Evolutionary conservation across 2,329 filamentous ascomycete genomes (phyloP), one percentile per base, ranked within the genome.

Genomic region (Bretziella fagacearum): DNA sequence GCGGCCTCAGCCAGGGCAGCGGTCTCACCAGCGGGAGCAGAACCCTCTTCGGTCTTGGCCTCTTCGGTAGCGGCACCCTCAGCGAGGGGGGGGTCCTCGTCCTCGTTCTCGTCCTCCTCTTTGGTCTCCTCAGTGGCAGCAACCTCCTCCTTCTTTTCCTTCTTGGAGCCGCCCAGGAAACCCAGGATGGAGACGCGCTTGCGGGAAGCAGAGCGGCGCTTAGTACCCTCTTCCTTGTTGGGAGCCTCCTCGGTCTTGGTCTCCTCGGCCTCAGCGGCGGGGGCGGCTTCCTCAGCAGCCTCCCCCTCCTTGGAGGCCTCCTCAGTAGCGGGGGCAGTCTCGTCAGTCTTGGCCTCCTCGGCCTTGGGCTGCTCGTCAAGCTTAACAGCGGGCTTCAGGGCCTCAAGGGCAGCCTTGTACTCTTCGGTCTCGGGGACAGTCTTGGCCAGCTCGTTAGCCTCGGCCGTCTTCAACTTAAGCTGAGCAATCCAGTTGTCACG

Each of bases 401-500:
- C 80, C 67, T 86, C 81, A 17, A 91, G 65, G 54, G 83, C 78
- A 57, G 74, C 71, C 78, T 94, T 95, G 79, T 94, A 98, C 51
- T 76, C 74, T 65, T 94, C 86, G 57, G 78, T 80, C 64, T 79
- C 77, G 53, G 75, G 74, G 56, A 95, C 74, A 48, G 72, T 72
- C 54, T 82, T 70, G 58, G 79, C 80, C 50, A 83, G 68, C 57
- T 81, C 80, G 73, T 91, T 93, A 58, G 85, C 87, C 68, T 93
- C 85, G 44, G 78, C 73, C 46, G 83, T 74, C 71, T 87, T 84
- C 58, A 74, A 67, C 74, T 91, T 86, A 56, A 94, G 63, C 59
- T 87, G 81, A 53, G 77, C 67, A 57, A 93, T 76, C 91, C 91
- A 96, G 73, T 82, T 84, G 64, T 94, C 85, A 60, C 89, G 86